phyloP scores from a whole-genome alignment of 148 eudicot genomes.

The Chenopodium album region DNA sequence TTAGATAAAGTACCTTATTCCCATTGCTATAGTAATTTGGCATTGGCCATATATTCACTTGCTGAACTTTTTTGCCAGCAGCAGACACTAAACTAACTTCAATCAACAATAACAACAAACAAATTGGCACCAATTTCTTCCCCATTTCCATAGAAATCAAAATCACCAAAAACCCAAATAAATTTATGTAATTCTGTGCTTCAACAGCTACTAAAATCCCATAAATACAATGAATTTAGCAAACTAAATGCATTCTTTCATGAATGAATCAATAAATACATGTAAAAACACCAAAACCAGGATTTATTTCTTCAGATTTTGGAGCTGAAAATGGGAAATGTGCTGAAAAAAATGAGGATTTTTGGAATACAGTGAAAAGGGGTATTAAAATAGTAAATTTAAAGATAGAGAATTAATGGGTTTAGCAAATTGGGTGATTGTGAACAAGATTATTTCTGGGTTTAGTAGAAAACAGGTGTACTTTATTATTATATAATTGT shows the following conservation, averaged over 20 bases:
- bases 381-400: not conserved
- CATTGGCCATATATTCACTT: slow-evolving; percentile 88
- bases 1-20: slow-evolving; percentile 37
- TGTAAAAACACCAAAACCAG: not conserved
- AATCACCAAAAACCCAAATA: slow-evolving; percentile 8
- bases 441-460: not conserved
- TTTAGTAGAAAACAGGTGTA: slow-evolving; percentile 12
- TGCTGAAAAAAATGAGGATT: not conserved
- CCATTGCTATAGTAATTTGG: slow-evolving; percentile 57
- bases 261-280: not conserved
- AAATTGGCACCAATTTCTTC: slow-evolving; percentile 31
- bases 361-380: slow-evolving; percentile 18
- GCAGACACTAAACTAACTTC: slow-evolving; percentile 33
- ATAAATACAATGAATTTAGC: not conserved
- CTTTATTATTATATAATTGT: not conserved
- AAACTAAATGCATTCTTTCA: not conserved
- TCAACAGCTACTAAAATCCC: slow-evolving; percentile 15
- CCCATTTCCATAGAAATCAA: slow-evolving; percentile 31
- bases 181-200: not conserved
- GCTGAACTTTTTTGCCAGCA: slow-evolving; percentile 28
- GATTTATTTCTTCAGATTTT: slow-evolving; percentile 4
- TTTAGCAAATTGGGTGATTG: slow-evolving; percentile 1
- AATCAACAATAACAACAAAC: slow-evolving; percentile 28
- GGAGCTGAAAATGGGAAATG: not conserved
- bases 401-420: not conserved